Conservation (phyloP, 495 filamentous ascomycete genomes). For the Aspergillus sclerotioniger region DNA sequence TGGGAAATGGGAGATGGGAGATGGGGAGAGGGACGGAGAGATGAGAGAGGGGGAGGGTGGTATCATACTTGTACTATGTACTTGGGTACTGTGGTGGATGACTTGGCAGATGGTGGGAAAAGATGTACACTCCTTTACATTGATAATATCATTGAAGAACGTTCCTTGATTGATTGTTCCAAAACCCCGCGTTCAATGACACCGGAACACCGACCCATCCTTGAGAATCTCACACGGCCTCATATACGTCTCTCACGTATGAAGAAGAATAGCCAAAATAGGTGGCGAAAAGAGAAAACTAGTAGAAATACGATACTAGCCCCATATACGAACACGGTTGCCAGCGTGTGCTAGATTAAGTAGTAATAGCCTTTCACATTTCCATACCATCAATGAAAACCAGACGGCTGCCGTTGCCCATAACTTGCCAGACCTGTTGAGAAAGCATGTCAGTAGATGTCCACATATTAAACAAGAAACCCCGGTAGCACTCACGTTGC, state of each 20-base stretch:
- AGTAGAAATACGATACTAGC: neutral
- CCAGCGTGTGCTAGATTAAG: neutral
- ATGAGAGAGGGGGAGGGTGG: neutral
- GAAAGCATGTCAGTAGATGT: slow-evolving; percentile 20
- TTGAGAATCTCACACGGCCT: neutral
- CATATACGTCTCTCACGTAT: neutral
- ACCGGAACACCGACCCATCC: neutral
- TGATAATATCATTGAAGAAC: neutral
- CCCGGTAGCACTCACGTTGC: slow-evolving; percentile 70
- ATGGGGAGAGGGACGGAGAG: neutral
- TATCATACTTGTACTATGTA: neutral
- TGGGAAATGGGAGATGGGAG: neutral
- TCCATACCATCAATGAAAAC: slow-evolving; percentile 74
- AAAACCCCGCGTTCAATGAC: neutral
- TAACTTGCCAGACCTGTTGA: slow-evolving; percentile 88
- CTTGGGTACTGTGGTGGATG: neutral
- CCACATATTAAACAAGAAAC: slow-evolving; percentile 3
- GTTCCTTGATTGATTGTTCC: neutral
- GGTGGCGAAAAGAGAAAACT: neutral
- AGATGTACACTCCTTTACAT: no score
- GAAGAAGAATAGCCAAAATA: neutral
- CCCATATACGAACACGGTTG: neutral
- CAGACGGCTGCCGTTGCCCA: slow-evolving; percentile 77
- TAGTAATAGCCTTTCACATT: slow-evolving; percentile 24
- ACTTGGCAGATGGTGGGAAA: no score